Percentiles rank a stretch among this genome's conserved stretches.
phyloP scores from a whole-genome alignment of 1,284 basidiomycete species.

The Testicularia cyperi region DNA sequence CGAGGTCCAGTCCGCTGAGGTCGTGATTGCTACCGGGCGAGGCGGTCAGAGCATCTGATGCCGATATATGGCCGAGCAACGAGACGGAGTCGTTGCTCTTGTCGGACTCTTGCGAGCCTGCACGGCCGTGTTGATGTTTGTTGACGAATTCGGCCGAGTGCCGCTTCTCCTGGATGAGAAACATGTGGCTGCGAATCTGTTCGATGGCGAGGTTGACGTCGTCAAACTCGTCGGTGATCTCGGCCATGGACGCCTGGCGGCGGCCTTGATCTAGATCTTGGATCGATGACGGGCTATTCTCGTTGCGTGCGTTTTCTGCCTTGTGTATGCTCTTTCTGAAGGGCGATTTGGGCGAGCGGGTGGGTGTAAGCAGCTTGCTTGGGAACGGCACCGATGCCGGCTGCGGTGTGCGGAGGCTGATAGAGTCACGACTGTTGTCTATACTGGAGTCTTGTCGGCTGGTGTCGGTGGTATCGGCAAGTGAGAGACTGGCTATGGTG shows the following conservation, averaged over 20 bases:
- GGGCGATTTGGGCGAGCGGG: neutral
- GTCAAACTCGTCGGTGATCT: constrained; percentile 23
- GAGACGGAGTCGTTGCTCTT: too few relatives aligned
- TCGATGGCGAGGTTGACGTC: constrained; percentile 30
- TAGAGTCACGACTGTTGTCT: constrained; percentile 1
- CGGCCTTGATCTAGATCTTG: constrained; percentile 3
- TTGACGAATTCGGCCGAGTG: constrained; percentile 13
- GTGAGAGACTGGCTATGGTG: constrained; percentile 23
- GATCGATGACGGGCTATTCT: neutral
- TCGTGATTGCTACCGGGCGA: too few relatives aligned
- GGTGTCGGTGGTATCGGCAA: constrained; percentile 8
- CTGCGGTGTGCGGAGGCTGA: constrained; percentile 8
- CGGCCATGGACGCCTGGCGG: constrained; percentile 9
- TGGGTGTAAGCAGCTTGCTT: neutral
- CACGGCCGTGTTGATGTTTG: neutral
- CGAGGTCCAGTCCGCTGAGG: constrained; percentile 71
- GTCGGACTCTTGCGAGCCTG: neutral
- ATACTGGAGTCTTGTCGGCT: neutral
- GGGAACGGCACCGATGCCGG: constrained; percentile 4
- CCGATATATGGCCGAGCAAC: too few relatives aligned
- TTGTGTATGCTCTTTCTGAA: neutral
- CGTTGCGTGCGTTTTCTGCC: neutral
- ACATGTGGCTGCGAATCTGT: constrained; percentile 35
- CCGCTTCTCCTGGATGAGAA: constrained; percentile 40
- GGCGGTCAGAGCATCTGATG: too few relatives aligned